These are phyloP conservation scores for Blumeria graminis DNA, from an alignment of 2,329 filamentous ascomycete species.

Conservation along the genomic window DNA sequence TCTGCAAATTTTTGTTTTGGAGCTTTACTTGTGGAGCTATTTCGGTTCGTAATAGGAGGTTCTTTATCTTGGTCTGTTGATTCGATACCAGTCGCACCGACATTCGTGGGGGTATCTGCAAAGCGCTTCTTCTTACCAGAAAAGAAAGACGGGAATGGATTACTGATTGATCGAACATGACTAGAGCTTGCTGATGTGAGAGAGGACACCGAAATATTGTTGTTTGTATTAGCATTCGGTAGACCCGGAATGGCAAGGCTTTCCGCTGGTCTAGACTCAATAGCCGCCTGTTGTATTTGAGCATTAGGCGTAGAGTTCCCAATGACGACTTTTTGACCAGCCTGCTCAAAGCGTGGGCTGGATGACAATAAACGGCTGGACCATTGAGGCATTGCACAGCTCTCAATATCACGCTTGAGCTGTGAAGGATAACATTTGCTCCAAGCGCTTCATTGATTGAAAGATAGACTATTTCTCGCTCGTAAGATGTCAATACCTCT, in stretches of 20 bases:
- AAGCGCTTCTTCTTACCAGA: conserved; percentile 30
- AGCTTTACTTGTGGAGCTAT: conserved; percentile 7
- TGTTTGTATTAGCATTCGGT: conserved; percentile 4
- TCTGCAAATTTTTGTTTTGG: conserved; percentile 18
- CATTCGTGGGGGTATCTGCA: conserved; percentile 15
- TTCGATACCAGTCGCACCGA: conserved; percentile 17
- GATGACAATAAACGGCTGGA: conserved; percentile 12
- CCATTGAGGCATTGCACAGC: conserved; percentile 15
- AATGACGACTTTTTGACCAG: conserved; percentile 2
- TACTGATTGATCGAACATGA: conserved; percentile 38
- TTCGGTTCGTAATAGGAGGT: conserved; percentile 4
- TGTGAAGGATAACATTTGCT: neutral
- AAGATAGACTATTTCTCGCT: neutral
- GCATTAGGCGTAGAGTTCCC: conserved; percentile 6
- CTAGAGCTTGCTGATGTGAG: conserved; percentile 5
- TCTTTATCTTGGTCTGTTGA: conserved; percentile 22
- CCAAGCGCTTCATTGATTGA: neutral
- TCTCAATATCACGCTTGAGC: conserved; percentile 2
- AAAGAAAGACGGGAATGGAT: conserved; percentile 55
- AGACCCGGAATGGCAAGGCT: conserved; percentile 13
- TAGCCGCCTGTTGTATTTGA: conserved; percentile 8
- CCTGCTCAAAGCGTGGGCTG: conserved; percentile 10
- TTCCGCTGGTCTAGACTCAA: conserved; percentile 14
- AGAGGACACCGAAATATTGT: conserved; percentile 2
- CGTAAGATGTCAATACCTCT: neutral